phyloP scores from a whole-genome alignment of 305 asterid genomes.

The Fraxinus paxiana region DNA sequence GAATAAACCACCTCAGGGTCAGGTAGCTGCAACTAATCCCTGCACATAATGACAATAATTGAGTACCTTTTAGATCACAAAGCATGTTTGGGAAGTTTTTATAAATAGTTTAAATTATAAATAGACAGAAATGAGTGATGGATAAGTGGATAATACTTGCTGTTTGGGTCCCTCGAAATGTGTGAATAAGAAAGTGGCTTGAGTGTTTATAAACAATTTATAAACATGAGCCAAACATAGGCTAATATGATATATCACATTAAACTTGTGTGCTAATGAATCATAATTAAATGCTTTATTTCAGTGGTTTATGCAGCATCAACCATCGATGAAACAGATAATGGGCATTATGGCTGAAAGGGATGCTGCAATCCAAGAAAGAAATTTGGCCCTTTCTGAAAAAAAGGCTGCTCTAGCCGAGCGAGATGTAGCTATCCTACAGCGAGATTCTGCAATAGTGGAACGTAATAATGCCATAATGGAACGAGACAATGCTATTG shows the following conservation, averaged over 20 bases:
- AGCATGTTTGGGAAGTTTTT: background rate
- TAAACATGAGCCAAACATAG: background rate
- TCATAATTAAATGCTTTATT: background rate
- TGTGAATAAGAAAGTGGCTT: background rate
- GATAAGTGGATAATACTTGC: background rate
- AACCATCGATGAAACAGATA: conserved; percentile 53
- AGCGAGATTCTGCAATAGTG: conserved; percentile 74
- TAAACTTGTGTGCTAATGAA: conserved; percentile 25
- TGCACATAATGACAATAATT: background rate
- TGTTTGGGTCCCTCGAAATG: background rate
- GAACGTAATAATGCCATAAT: conserved; percentile 77
- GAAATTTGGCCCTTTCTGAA: conserved; percentile 79
- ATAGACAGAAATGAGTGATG: background rate
- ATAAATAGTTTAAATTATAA: background rate
- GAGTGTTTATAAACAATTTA: background rate
- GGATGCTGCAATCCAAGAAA: conserved; percentile 90
- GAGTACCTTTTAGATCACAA: conserved; percentile 13
- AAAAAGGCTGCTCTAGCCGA: conserved; percentile 83
- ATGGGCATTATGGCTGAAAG: conserved; percentile 87
- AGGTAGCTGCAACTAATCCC: conserved; percentile 38
- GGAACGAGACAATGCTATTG: conserved; percentile 83
- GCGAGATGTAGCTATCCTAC: conserved; percentile 79
- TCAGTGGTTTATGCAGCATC: conserved; percentile 63
- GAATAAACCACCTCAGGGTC: conserved; percentile 80
- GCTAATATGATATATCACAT: background rate